A percentile compares a stretch with the other conserved stretches of the same genome.
Conservation (phyloP, 148 eudicot genomes). For the Limonium bicolor region DNA sequence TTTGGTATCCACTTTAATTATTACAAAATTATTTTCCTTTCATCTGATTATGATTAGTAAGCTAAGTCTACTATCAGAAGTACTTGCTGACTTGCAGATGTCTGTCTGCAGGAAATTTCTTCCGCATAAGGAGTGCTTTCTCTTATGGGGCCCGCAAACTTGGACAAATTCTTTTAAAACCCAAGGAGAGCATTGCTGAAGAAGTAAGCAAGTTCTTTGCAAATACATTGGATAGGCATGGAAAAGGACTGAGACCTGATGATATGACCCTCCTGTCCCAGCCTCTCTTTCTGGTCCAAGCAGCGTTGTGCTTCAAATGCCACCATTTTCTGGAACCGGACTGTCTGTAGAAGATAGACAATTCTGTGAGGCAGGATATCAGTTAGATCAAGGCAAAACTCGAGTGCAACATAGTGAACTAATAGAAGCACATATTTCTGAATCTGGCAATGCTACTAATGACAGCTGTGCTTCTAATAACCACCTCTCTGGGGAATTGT, state of each 20-base stretch:
- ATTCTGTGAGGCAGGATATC: slow-evolving; percentile 13
- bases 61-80: too few species aligned
- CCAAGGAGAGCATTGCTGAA: slow-evolving; percentile 34
- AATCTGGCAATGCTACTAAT: not conserved
- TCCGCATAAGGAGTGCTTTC: slow-evolving; percentile 81
- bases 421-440: too few species aligned
- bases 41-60: too few species aligned
- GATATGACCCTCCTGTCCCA: slow-evolving; percentile 29
- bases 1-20: too few species aligned
- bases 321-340: slow-evolving; percentile 10
- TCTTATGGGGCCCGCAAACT: slow-evolving; percentile 76
- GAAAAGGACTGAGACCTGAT: slow-evolving; percentile 64
- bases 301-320: slow-evolving; percentile 12
- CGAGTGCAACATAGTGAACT: too few species aligned
- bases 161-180: slow-evolving; percentile 45
- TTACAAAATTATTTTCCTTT: too few species aligned
- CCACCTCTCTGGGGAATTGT: slow-evolving; percentile 28
- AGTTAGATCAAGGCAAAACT: too few species aligned
- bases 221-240: slow-evolving; percentile 70
- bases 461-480: slow-evolving; percentile 9
- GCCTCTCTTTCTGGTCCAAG: slow-evolving; percentile 9
- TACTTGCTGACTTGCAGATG: not conserved
- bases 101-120: slow-evolving; percentile 51
- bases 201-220: slow-evolving; percentile 61
- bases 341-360: slow-evolving; percentile 16